Base-by-base conservation (phyloP, 768 basidiomycete genomes). In the Hebeloma cylindrosporum region DNA sequence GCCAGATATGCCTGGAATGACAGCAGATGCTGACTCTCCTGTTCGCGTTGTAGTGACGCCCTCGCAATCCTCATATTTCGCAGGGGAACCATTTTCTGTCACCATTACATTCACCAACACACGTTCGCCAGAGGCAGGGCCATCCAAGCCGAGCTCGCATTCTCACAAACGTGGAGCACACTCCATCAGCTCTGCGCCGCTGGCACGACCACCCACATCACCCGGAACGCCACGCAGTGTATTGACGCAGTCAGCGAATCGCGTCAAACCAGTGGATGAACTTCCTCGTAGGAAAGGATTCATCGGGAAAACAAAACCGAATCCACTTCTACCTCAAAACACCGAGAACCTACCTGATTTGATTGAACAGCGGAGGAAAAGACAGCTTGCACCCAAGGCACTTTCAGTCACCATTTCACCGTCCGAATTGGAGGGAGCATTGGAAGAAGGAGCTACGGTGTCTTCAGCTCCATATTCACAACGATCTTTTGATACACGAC, bases 71-170 rank as follows among this genome's bases (percentile, higher is more conserved):
- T 89, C 92, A 0, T 97, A 87, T 67, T 97, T 94, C 62, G 91
- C 94, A 0, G 94, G 94, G 45, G 94, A 97, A 65, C 71, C 78
- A 0, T 91, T 95, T 65, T 73, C 82, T 2, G 90, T 89, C 9
- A 85, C 82, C 3, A 82, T 97, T 53, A 86, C 88, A 0, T 92
- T 96, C 64, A 85, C 87, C 38, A 96, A 95, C 61, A 84, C 82
- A 3, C 80, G 80, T 20, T 73, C 82, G 0, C 73, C 80, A 4
- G 70, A 71, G 17, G 57, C 65, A 20, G 68, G 65, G 9, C 69
- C 66, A 32, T 62, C 65, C 14, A 60, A 52, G 48, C 55, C 61
- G 3, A 55, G 52, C 27, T 54, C 67, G 8, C 60, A 62, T 50
- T 54, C 73, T 0, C 87, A 92, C 60, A 84, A 75, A 60, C 80